Conservation (phyloP, 2,329 filamentous ascomycete species). For the Neospermospora avenae region DNA sequence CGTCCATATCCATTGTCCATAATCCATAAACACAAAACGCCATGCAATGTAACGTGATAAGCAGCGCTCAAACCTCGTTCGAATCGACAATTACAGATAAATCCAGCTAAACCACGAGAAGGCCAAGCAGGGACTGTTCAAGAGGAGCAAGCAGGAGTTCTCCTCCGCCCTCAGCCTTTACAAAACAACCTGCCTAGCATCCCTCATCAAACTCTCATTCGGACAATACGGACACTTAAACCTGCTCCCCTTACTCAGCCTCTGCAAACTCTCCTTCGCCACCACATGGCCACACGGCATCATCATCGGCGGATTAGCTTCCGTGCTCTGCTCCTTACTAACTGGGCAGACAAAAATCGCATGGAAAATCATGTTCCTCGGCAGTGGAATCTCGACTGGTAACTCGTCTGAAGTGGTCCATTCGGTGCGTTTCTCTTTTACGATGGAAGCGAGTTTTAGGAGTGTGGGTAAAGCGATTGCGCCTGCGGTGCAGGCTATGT, state of each 20-base stretch:
- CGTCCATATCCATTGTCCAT: too few relatives aligned
- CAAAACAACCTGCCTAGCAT: conserved; percentile 50
- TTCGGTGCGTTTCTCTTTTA: conserved; percentile 85
- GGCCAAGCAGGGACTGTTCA: too few relatives aligned
- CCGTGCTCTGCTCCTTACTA: conserved; percentile 92
- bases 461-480: conserved; percentile 86
- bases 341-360: conserved; percentile 98
- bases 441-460: conserved; percentile 82
- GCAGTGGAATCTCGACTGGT: conserved; percentile 68
- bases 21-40: not conserved
- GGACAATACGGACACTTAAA: conserved; percentile 99
- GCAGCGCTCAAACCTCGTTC: not conserved
- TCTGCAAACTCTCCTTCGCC: conserved; percentile 76
- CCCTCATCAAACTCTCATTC: conserved; percentile 71
- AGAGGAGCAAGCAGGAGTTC: not conserved
- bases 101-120: too few relatives aligned
- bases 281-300: conserved; percentile 94
- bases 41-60: not conserved
- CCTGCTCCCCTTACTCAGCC: conserved; percentile 71
- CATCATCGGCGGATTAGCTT: conserved; percentile 93
- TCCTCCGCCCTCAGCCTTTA: conserved; percentile 14
- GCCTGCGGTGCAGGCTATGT: conserved; percentile 88
- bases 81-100: not conserved
- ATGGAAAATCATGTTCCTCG: conserved; percentile 70
- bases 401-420: conserved; percentile 93